These are phyloP conservation scores for Umbelopsis sp. DNA, from an alignment of 192 early-diverging fungal species.

Conservation along the genomic window DNA sequence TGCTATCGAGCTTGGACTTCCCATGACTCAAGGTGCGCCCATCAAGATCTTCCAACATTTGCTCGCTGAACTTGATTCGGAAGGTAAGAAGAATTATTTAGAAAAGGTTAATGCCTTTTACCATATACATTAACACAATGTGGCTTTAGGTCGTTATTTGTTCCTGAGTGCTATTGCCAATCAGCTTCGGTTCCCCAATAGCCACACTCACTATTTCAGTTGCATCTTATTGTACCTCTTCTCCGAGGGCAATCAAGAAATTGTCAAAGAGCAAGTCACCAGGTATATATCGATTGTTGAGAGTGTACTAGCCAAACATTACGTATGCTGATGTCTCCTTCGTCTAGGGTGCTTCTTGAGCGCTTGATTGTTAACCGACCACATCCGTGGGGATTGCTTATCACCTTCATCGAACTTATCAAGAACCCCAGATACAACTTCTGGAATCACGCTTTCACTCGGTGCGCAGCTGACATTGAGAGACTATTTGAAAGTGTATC, in stretches of 20 bases:
- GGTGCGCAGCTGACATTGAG: slow-evolving; percentile 82
- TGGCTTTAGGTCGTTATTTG: slow-evolving; percentile 71
- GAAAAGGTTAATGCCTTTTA: not conserved
- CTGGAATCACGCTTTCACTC: slow-evolving; percentile 62
- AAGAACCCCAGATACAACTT: slow-evolving; percentile 77
- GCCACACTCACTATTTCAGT: slow-evolving; percentile 95
- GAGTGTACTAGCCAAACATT: not conserved
- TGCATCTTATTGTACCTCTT: slow-evolving; percentile 88
- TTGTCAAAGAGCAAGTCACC: slow-evolving; percentile 93
- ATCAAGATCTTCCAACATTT: slow-evolving; percentile 87
- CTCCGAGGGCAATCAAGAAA: slow-evolving; percentile 72
- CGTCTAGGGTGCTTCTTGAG: slow-evolving; percentile 84
- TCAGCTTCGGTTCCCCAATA: slow-evolving; percentile 96
- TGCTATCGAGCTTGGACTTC: slow-evolving; percentile 61
- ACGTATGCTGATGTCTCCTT: not conserved
- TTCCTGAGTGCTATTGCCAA: slow-evolving; percentile 92
- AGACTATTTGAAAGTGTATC: slow-evolving; percentile 75
- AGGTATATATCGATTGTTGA: slow-evolving; percentile 42
- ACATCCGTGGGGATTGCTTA: slow-evolving; percentile 96
- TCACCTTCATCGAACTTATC: slow-evolving; percentile 97
- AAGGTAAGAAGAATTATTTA: slow-evolving; percentile 50
- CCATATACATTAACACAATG: not conserved
- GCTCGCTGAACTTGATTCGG: slow-evolving; percentile 73
- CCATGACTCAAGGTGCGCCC: slow-evolving; percentile 64
- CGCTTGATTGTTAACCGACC: slow-evolving; percentile 95